Base-by-base conservation (phyloP, 2,329 filamentous ascomycete species). In the Thermothelomyces thermophilus region DNA sequence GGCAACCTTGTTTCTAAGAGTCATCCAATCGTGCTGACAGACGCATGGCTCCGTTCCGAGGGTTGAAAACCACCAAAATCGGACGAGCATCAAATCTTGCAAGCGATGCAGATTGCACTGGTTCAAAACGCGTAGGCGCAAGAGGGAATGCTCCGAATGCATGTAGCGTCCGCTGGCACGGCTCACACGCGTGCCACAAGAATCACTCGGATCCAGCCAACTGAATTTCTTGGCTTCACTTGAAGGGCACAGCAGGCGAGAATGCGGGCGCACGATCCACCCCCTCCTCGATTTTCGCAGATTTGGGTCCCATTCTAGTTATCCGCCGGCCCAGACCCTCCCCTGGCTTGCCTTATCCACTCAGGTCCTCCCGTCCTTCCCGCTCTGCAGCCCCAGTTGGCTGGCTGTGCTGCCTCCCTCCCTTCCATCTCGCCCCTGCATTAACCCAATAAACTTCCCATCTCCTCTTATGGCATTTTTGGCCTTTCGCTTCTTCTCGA, bases 351-450 rank as follows among this genome's bases (percentile, higher is more conserved):
- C 35, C 41, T 54, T 50, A 35, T 22, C 52, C 54, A 54, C 42
- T 57, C 53, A 57, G 46, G 34, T 49, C 50, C 49, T 50, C 48
- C 52, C 51, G 35, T 51, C 43, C 53, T 56, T 51, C 48, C 54
- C 52, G 47, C 31, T 41, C 45, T 36, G 53, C 51, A 47, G 39
- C 41, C 50, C 54, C 51, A 48, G 46, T 48, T 41, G 34, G 13
- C 48, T 44, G 58, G 58, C 57, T 53, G 54, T 56, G 56, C 57
- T 54, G 50, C 55, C 58, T 55, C 56, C 52, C 48, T 51, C 47
- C 50, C 53, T 51, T 48, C 47, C 50, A 42, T 14, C 33, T 33
- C 50, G 55, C 24, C 24, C 24, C 5, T 5, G 9, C 56, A 58
- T 59, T 55, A 50, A 56, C 53, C 54, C 50, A 52, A 57, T 53